Conservation (phyloP, 345 rosid species). For the Acer campestre region DNA sequence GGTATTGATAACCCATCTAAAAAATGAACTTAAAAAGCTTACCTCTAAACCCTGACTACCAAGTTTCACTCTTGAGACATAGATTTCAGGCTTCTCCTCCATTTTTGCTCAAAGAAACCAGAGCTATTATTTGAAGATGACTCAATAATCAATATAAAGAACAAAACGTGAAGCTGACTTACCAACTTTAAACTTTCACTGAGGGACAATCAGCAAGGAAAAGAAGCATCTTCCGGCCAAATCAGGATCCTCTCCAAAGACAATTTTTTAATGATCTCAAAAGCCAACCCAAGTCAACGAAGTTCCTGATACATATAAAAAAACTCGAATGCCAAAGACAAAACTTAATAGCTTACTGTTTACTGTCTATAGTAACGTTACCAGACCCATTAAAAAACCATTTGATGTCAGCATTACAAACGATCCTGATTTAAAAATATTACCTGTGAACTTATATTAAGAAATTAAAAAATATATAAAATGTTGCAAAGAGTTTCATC, state of each 20-base stretch:
- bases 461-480: no score
- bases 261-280: background rate
- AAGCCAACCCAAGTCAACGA: no score
- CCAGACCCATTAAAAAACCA: background rate
- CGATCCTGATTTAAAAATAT: no score
- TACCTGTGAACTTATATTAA: no score
- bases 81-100: constrained; percentile 23
- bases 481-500: no score
- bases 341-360: background rate
- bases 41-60: constrained; percentile 45
- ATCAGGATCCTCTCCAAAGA: background rate
- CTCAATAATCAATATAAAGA: background rate
- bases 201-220: no score
- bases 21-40: background rate
- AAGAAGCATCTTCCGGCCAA: background rate
- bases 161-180: background rate
- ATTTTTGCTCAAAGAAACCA: background rate
- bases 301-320: no score
- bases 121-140: background rate
- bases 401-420: no score
- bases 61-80: constrained; percentile 35
- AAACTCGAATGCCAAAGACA: background rate
- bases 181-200: background rate
- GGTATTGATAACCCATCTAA: background rate
- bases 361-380: background rate